Percentiles rank a stretch among this genome's conserved stretches.
Conservation (phyloP, 2,329 filamentous ascomycete species). For the Aspergillus transmontanensis region DNA sequence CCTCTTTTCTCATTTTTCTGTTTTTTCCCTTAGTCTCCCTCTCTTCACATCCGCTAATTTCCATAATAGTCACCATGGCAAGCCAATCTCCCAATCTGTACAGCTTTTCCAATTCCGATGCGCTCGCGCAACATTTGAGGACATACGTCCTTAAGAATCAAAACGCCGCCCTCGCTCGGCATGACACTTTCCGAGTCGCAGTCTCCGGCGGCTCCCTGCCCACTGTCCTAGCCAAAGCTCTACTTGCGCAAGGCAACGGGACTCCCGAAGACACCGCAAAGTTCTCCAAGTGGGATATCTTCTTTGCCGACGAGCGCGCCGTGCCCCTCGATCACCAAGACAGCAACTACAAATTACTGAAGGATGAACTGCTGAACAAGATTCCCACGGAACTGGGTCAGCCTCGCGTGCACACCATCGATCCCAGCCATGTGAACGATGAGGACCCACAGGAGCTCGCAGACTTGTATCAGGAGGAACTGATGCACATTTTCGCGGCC, state of each 20-base stretch:
- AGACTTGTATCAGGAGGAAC: constrained; percentile 86
- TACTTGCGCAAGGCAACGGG: constrained; percentile 62
- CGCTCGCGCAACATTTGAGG: constrained; percentile 76
- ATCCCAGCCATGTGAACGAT: constrained; percentile 67
- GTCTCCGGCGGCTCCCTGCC: constrained; percentile 94
- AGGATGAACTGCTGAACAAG: constrained; percentile 85
- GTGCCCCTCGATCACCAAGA: constrained; percentile 89
- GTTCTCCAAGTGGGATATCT: constrained; percentile 93
- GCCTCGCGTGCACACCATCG: constrained; percentile 79
- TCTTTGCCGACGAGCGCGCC: constrained; percentile 96
- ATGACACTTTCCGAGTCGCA: constrained; percentile 84
- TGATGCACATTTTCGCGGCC: constrained; percentile 83
- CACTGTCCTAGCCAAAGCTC: constrained; percentile 79
- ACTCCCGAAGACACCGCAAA: constrained; percentile 64
- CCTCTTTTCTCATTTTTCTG: not conserved
- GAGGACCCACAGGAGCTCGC: constrained; percentile 88
- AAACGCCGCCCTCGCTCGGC: constrained; percentile 75
- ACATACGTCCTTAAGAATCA: constrained; percentile 82
- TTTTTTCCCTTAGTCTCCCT: not conserved
- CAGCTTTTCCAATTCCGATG: constrained; percentile 70
- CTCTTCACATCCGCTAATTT: not conserved
- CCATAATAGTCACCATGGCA: constrained; percentile 36
- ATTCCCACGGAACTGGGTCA: constrained; percentile 68
- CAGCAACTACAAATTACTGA: constrained; percentile 90
- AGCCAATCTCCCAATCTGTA: constrained; percentile 65